Conservation (phyloP, 2,329 filamentous ascomycete species). For the Verticillium dahliae region DNA sequence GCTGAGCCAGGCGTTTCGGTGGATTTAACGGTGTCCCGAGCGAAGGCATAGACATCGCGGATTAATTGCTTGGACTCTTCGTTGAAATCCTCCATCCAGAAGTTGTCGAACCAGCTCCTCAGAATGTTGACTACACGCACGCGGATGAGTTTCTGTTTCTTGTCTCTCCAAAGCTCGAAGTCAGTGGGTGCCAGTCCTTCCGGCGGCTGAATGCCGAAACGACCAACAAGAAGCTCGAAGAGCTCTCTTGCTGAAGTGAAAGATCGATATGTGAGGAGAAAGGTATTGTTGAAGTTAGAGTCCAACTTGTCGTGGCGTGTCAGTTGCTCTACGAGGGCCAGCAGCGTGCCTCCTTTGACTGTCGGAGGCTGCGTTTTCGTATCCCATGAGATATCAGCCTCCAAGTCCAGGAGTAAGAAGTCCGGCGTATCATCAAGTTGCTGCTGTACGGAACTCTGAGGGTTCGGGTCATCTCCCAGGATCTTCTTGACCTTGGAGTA, state of each 20-base stretch:
- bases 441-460: constrained; percentile 35
- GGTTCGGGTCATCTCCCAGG: constrained; percentile 57
- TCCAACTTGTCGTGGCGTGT: constrained; percentile 95
- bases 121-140: constrained; percentile 96
- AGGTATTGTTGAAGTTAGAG: constrained; percentile 94
- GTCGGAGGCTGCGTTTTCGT: constrained; percentile 67
- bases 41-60: constrained; percentile 83
- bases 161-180: constrained; percentile 82
- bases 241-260: constrained; percentile 88
- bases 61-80: constrained; percentile 80
- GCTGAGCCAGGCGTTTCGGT: constrained; percentile 87
- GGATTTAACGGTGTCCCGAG: constrained; percentile 83
- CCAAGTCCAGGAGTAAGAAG: constrained; percentile 79
- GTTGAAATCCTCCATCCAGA: constrained; percentile 95
- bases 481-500: constrained; percentile 60
- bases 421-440: constrained; percentile 70
- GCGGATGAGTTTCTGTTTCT: constrained; percentile 91
- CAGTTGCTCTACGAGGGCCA: constrained; percentile 87
- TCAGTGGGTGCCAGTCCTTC: constrained; percentile 69
- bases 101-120: constrained; percentile 97
- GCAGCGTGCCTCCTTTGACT: constrained; percentile 82
- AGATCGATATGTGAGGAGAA: constrained; percentile 91
- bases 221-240: constrained; percentile 84
- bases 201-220: constrained; percentile 89
- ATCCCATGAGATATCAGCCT: constrained; percentile 86